A percentile compares a stretch with the other conserved stretches of the same genome.
phyloP scores from a whole-genome alignment of 1,284 basidiomycete genomes.

The Abortiporus biennis region DNA sequence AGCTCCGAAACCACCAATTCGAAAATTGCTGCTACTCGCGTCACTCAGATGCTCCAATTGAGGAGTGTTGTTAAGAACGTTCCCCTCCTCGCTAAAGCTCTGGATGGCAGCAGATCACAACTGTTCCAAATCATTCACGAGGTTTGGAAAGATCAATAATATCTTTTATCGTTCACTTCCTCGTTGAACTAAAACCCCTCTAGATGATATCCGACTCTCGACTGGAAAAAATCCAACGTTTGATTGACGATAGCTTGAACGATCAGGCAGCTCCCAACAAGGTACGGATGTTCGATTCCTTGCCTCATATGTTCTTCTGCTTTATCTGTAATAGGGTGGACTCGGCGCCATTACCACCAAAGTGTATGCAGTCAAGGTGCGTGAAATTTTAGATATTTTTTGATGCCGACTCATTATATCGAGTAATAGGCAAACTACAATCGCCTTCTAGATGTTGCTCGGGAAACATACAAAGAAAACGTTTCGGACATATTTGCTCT shows the following conservation, averaged over 20 bases:
- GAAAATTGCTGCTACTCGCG: slow-evolving; percentile 61
- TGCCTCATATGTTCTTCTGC: background rate
- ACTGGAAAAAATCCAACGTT: slow-evolving; percentile 52
- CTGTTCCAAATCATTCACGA: slow-evolving; percentile 59
- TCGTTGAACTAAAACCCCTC: background rate
- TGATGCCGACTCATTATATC: background rate
- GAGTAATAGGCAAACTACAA: slow-evolving; percentile 62
- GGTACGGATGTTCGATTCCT: slow-evolving; percentile 39
- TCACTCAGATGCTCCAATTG: slow-evolving; percentile 72
- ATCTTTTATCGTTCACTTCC: background rate
- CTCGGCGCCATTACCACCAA: slow-evolving; percentile 64
- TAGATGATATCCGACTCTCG: slow-evolving; percentile 73
- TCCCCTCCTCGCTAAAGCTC: slow-evolving; percentile 53
- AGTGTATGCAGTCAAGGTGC: slow-evolving; percentile 84
- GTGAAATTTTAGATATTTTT: slow-evolving; percentile 2
- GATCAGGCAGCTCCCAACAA: slow-evolving; percentile 58
- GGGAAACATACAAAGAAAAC: slow-evolving; percentile 90
- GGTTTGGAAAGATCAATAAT: slow-evolving; percentile 31
- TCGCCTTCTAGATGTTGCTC: slow-evolving; percentile 83
- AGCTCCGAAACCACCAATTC: slow-evolving; percentile 44
- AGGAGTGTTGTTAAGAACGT: slow-evolving; percentile 64
- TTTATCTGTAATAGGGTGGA: slow-evolving; percentile 44
- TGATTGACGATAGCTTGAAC: slow-evolving; percentile 63
- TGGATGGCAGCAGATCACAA: slow-evolving; percentile 51
- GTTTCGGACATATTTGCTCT: slow-evolving; percentile 77